Conservation (phyloP, 805 yeast genomes). For the Monosporozyma unispora region DNA sequence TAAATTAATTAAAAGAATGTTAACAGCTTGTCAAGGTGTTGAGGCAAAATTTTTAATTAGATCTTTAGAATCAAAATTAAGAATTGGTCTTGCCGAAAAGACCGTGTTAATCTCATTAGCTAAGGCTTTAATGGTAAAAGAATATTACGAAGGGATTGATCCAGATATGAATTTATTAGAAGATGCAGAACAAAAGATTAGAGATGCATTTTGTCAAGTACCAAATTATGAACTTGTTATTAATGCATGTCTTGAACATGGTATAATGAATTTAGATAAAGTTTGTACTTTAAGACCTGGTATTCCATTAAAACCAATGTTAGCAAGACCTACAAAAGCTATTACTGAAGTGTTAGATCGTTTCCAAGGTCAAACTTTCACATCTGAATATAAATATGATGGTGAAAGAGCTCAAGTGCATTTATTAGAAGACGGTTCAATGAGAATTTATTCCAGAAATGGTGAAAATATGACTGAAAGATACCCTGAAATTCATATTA, state of each 20-base stretch:
- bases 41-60: slow-evolving; percentile 90
- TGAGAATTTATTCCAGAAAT: slow-evolving; percentile 81
- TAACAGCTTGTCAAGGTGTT: slow-evolving; percentile 73
- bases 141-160: slow-evolving; percentile 31
- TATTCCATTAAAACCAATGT: slow-evolving; percentile 93
- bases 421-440: slow-evolving; percentile 51
- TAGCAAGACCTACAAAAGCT: slow-evolving; percentile 94
- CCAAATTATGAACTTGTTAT: slow-evolving; percentile 86
- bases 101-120: slow-evolving; percentile 78
- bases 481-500: slow-evolving; percentile 82
- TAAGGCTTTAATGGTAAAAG: slow-evolving; percentile 67
- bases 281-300: slow-evolving; percentile 80
- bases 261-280: slow-evolving; percentile 55
- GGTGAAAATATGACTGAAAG: slow-evolving; percentile 95
- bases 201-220: slow-evolving; percentile 80
- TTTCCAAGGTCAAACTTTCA: slow-evolving; percentile 74
- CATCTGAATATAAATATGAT: slow-evolving; percentile 95
- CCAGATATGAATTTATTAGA: slow-evolving; percentile 39
- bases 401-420: slow-evolving; percentile 98
- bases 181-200: slow-evolving; percentile 65
- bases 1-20: slow-evolving; percentile 67
- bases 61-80: slow-evolving; percentile 82
- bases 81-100: slow-evolving; percentile 92
- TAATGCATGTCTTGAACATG: slow-evolving; percentile 52
- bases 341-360: slow-evolving; percentile 86